phyloP scores from a whole-genome alignment of 495 filamentous ascomycete species.

The Talaromyces proteolyticus region DNA sequence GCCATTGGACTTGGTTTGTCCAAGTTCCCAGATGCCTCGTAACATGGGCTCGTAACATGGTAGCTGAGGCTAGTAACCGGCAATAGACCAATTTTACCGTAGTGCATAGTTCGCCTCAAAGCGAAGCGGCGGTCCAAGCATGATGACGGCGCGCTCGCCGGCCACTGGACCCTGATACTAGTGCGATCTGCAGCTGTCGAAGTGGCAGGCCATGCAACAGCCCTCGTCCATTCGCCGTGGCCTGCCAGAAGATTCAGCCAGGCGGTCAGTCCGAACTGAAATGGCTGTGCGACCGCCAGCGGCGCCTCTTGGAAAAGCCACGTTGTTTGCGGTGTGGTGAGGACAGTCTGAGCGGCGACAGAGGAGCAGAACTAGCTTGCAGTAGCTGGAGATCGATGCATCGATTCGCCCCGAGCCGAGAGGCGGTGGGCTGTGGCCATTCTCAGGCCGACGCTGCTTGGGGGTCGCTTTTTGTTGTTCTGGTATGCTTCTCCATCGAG shows the following conservation, averaged over 20 bases:
- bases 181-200: neutral
- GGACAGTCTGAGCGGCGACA: neutral
- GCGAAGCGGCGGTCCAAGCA: neutral
- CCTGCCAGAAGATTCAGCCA: neutral
- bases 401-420: neutral
- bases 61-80: no score
- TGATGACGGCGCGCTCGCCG: no score
- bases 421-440: neutral
- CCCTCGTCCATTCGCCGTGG: neutral
- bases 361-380: no score
- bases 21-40: no score
- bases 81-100: neutral
- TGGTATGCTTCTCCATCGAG: no score
- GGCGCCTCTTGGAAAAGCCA: neutral
- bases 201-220: neutral
- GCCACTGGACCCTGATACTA: no score
- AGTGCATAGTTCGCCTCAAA: neutral
- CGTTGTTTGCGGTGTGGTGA: neutral
- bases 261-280: neutral
- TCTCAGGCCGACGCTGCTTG: neutral
- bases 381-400: neutral
- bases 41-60: no score
- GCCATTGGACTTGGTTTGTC: no score
- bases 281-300: neutral
- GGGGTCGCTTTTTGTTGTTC: neutral